phyloP scores from a whole-genome alignment of 73 alveolate species.

The Symbiodinium natans region DNA sequence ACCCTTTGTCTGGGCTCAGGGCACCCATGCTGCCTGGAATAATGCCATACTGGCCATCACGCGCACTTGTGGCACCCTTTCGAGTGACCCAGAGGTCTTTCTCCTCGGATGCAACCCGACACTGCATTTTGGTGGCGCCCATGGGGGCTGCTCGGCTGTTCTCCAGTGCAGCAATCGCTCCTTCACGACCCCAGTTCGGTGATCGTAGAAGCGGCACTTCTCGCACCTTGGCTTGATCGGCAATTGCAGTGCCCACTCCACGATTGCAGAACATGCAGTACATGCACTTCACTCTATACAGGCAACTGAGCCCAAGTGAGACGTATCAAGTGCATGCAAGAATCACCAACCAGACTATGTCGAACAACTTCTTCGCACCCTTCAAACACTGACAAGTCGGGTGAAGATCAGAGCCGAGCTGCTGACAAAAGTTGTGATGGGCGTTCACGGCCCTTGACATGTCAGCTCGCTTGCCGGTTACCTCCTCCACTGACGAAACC shows the following conservation, averaged over 20 bases:
- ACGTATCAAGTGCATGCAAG: too few relatives aligned
- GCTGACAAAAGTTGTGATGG: conserved; percentile 94
- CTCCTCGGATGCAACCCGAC: conserved; percentile 5
- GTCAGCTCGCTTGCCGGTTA: conserved; percentile 58
- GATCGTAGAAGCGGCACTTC: conserved; percentile 52
- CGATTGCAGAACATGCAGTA: too few relatives aligned
- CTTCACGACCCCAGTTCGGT: conserved; percentile 6
- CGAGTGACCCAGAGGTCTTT: conserved; percentile 94
- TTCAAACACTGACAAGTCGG: not conserved
- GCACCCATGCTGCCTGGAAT: conserved; percentile 95
- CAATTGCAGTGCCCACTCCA: not conserved
- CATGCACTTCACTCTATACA: too few relatives aligned
- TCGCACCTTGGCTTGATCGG: conserved; percentile 35
- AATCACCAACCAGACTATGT: too few relatives aligned
- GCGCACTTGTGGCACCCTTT: conserved; percentile 89
- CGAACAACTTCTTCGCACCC: too few relatives aligned
- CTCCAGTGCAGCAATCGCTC: not conserved
- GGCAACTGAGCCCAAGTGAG: too few relatives aligned
- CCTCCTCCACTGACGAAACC: conserved; percentile 66
- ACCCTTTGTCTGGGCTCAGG: not conserved
- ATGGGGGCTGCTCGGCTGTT: not conserved
- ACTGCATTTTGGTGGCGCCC: not conserved
- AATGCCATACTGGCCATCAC: conserved; percentile 90
- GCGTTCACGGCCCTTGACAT: conserved; percentile 68
- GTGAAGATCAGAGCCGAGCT: too few relatives aligned